Base-by-base conservation (phyloP, 2,329 filamentous ascomycete genomes). In the Xylaria sp. region DNA sequence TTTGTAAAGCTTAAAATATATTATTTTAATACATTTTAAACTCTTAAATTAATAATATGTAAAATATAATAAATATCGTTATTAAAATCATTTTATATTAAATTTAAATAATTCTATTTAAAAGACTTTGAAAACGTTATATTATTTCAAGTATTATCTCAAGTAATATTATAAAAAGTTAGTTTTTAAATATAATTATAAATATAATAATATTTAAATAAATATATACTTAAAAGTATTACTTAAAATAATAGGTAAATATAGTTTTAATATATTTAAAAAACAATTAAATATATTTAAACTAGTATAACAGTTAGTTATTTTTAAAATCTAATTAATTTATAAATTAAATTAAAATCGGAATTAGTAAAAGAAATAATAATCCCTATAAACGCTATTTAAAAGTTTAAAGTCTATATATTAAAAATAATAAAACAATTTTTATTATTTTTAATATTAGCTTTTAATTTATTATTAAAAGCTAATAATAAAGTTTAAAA, bases 401-500 rank as follows among this genome's bases (percentile, higher is more conserved):
- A 15, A 4, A 9, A 7, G 37, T 45, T 55, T 23, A 17, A 55
- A 23, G 40, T 55, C 11, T 9, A 55, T 17, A 42, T 53, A 53
- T 53, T 42, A 28, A 53, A 53, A 42, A 53, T 31, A 53, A 53
- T 31, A 31, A 4, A 53, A 53, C 45, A 46, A 33, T 2, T 38
- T 37, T 14, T 46, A 23, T 5, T n/a, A 19, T 57, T 50, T 49
- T n/a, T n/a, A n/a, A n/a, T n/a, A n/a, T n/a, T n/a, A n/a, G n/a
- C n/a, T n/a, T n/a, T n/a, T n/a, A n/a, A 47, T 4, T 42, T n/a
- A 12, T 50, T 42, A 49, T 57, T 57, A 57, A 57, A 57, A 40
- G 17, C 17, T 25, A 50, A 17, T 47, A 47, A 17, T n/a, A 7
- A 19, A 42, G 38, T 19, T 47, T 47, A n/a, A 31, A 31, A 17